These are phyloP conservation scores for Takashimella tepidaria DNA, from an alignment of 1,284 basidiomycete species.

Conservation along the genomic window DNA sequence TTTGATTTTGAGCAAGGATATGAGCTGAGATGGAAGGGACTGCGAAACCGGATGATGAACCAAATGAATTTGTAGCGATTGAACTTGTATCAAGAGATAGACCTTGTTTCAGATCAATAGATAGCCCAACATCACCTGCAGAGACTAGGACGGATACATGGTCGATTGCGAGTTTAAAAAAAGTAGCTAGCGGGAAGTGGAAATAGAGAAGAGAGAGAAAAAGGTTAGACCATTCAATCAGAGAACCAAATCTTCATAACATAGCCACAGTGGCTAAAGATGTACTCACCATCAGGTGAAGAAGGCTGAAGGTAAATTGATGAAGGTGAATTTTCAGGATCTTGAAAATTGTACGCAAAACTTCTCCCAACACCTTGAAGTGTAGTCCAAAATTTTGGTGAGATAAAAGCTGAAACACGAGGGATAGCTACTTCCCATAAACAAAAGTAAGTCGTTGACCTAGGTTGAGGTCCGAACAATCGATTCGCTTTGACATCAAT, in stretches of 20 bases:
- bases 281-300: conserved; percentile 72
- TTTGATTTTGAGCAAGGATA: conserved; percentile 27
- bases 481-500: conserved; percentile 74
- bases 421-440: conserved; percentile 79
- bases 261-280: too few species aligned
- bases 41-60: conserved; percentile 26
- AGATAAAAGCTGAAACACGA: conserved; percentile 56
- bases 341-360: conserved; percentile 65
- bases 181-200: conserved; percentile 56
- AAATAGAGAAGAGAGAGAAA: conserved; percentile 2
- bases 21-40: conserved; percentile 20
- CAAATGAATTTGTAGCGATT: conserved; percentile 57
- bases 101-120: conserved; percentile 58
- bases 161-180: conserved; percentile 59
- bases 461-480: conserved; percentile 78
- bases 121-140: conserved; percentile 54
- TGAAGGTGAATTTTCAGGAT: conserved; percentile 74
- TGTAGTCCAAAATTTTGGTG: conserved; percentile 56
- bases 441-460: conserved; percentile 78
- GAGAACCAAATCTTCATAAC: too few species aligned
- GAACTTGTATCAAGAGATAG: conserved; percentile 66
- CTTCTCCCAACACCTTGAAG: conserved; percentile 56
- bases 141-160: conserved; percentile 57
- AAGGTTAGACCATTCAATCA: too few species aligned
- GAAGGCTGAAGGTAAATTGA: conserved; percentile 58